Conservation (phyloP, 306 rosid genomes). For the Quercus rubra region DNA sequence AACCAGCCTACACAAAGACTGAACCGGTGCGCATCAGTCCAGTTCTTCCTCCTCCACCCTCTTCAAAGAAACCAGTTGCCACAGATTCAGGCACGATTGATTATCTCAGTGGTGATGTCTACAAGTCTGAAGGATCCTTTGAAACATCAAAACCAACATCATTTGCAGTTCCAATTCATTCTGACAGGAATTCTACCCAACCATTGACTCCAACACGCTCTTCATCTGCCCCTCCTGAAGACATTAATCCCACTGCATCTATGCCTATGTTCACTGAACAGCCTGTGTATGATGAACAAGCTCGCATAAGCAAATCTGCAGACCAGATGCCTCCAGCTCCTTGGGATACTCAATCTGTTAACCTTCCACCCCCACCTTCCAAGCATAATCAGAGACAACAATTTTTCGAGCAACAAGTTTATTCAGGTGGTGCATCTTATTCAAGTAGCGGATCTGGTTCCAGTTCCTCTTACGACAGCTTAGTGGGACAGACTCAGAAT, state of each 20-base stretch:
- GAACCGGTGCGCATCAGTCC: slow-evolving; percentile 44
- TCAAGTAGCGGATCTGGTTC: slow-evolving; percentile 57
- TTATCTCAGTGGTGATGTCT: slow-evolving; percentile 87
- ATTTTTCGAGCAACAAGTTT: slow-evolving; percentile 54
- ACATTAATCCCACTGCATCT: slow-evolving; percentile 32
- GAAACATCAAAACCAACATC: slow-evolving; percentile 44
- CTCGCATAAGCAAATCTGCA: slow-evolving; percentile 48
- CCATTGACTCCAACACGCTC: slow-evolving; percentile 30
- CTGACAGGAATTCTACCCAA: slow-evolving; percentile 40
- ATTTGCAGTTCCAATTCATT: slow-evolving; percentile 33
- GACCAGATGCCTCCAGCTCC: slow-evolving; percentile 68
- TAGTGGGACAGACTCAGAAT: slow-evolving; percentile 70
- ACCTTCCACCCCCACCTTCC: slow-evolving; percentile 81
- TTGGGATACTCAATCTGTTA: slow-evolving; percentile 52
- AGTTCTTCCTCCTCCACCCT: slow-evolving; percentile 81
- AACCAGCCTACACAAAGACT: slow-evolving; percentile 46
- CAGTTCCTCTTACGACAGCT: slow-evolving; percentile 62
- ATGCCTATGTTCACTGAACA: slow-evolving; percentile 36
- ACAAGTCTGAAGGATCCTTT: slow-evolving; percentile 51
- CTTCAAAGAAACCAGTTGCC: slow-evolving; percentile 62
- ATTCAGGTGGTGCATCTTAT: slow-evolving; percentile 27
- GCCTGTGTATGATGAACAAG: slow-evolving; percentile 69
- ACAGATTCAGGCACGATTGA: slow-evolving; percentile 60
- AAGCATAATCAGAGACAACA: slow-evolving; percentile 76
- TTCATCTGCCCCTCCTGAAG: slow-evolving; percentile 38